A percentile compares a stretch with the other conserved stretches of the same genome.
phyloP scores from a whole-genome alignment of 306 rosid species.

The Quercus suber region DNA sequence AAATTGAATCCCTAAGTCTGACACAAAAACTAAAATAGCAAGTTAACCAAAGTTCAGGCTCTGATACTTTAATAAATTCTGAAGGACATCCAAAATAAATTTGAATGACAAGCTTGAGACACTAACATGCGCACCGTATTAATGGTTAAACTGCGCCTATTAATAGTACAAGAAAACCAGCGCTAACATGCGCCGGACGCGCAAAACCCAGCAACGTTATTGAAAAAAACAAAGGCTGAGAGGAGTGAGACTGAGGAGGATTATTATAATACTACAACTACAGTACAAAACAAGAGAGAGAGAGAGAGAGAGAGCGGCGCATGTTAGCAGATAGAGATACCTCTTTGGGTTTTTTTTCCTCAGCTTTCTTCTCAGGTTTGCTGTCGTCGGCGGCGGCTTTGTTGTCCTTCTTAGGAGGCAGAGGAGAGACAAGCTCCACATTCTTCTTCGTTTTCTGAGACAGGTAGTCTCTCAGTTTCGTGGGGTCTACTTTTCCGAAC shows the following conservation, averaged over 20 bases:
- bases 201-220: not conserved
- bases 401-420: constrained; percentile 44
- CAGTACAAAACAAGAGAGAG: not conserved
- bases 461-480: constrained; percentile 42
- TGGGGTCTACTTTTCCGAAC: constrained; percentile 50
- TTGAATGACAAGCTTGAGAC: not conserved
- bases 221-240: not conserved
- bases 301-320: not conserved
- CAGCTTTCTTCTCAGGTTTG: constrained; percentile 20
- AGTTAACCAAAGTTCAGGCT: not conserved
- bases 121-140: not conserved
- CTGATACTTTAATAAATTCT: not conserved
- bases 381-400: constrained; percentile 29
- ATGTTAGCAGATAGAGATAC: constrained; percentile 28
- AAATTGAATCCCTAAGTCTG: not conserved
- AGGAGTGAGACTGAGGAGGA: too few species aligned
- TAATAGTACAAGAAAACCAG: not conserved
- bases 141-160: not conserved
- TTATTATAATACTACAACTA: too few species aligned
- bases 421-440: constrained; percentile 57
- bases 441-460: constrained; percentile 49
- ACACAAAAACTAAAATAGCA: not conserved
- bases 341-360: constrained; percentile 54
- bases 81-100: not conserved
- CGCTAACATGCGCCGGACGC: not conserved